Percentiles rank a stretch among this genome's conserved stretches.
phyloP scores from a whole-genome alignment of 352 stramenopile species.

The Aphanomyces stellatus region DNA sequence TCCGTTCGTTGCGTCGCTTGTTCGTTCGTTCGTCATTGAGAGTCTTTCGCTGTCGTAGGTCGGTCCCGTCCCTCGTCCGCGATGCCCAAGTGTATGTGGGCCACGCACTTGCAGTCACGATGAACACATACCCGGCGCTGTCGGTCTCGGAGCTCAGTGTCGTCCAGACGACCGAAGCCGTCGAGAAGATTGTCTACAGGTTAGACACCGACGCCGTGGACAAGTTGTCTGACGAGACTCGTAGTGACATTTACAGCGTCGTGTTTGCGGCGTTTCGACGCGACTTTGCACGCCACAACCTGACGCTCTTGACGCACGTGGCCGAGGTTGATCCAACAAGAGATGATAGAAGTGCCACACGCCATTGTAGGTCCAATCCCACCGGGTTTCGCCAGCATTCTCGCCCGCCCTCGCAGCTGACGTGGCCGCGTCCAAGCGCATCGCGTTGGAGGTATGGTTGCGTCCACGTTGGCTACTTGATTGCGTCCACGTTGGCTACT shows the following conservation, averaged over 20 bases:
- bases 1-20: neutral
- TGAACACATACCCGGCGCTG: constrained; percentile 17
- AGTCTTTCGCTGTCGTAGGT: neutral
- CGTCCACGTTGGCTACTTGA: too few relatives aligned
- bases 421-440: too few relatives aligned
- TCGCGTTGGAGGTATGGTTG: too few relatives aligned
- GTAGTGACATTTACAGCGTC: constrained; percentile 42
- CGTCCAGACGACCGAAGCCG: constrained; percentile 2
- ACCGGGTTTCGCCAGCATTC: too few relatives aligned
- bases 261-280: constrained; percentile 48
- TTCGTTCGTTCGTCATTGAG: neutral
- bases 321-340: too few relatives aligned
- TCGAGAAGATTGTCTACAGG: constrained; percentile 17
- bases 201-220: too few relatives aligned
- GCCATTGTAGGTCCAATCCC: too few relatives aligned
- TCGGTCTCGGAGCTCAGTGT: constrained; percentile 1
- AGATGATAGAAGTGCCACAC: too few relatives aligned
- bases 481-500: too few relatives aligned
- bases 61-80: neutral
- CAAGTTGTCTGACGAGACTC: neutral
- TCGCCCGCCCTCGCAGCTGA: too few relatives aligned
- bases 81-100: constrained; percentile 17
- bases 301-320: constrained; percentile 38
- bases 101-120: constrained; percentile 8
- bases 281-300: constrained; percentile 36